Evolutionary conservation across 257 asterid species (phyloP), one percentile per base, ranked within the genome.

Genomic region (Jacaranda copaia): DNA sequence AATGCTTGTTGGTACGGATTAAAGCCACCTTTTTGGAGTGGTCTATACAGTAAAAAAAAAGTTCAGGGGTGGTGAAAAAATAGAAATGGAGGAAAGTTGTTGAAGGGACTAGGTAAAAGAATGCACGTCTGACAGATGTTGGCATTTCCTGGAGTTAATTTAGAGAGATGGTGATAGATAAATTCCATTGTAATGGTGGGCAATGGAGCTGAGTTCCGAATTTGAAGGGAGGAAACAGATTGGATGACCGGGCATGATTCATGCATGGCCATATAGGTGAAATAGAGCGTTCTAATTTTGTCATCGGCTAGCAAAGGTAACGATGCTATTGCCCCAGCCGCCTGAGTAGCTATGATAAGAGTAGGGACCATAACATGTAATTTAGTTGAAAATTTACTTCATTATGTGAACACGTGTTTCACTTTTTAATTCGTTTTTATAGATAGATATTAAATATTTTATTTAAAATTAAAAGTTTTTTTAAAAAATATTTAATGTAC

Each of bases 181-280:
- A 57, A 60, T 42, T 66, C 53, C 77, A 74, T 42, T n/a, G 80
- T 67, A 36, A 45, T 69, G 83, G 80, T 74, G 78, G 46, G 14
- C 39, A 55, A 14, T 46, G 43, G 48, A 68, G 76, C 43, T 25
- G 80, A 56, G 42, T 36, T 71, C 76, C 84, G 82, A 73, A 36
- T 65, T 61, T 45, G 40, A 38, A 73, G 84, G 79, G 65, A 36
- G 18, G 80, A 19, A 16, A 64, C 65, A 59, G 71, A 69, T 16
- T n/a, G 32, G 42, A 10, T 5, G 70, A 11, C 15, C 11, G 68
- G 55, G 81, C 81, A 82, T 74, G 72, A 79, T 82, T 80, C 75
- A 82, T 82, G 85, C 86, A 82, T 77, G 69, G 69, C 84, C 85
- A 71, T 72, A 39, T n/a, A 61, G 19, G 25, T 32, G 65, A 69